Percentiles rank a stretch among this genome's conserved stretches.
These are phyloP conservation scores for Lentinula aciculospora DNA, from an alignment of 768 basidiomycete species.

Conservation along the genomic window DNA sequence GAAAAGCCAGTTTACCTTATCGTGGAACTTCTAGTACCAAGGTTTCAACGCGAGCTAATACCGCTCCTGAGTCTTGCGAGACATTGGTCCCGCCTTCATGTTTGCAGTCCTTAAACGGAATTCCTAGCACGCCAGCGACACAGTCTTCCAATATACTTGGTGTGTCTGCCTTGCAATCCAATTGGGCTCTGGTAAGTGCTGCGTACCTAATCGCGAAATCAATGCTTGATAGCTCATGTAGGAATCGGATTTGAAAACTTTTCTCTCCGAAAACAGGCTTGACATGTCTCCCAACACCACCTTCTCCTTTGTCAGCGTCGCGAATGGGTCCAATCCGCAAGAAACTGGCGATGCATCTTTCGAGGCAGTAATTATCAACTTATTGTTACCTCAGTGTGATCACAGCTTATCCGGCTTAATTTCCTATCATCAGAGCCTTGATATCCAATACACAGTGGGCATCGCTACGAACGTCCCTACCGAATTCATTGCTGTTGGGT, in stretches of 20 bases:
- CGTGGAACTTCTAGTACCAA: not conserved
- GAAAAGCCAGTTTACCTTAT: not conserved
- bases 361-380: conserved; percentile 18
- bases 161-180: conserved; percentile 11
- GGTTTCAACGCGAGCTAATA: conserved; percentile 7
- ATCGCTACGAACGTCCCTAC: conserved; percentile 20
- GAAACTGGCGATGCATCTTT: conserved; percentile 15
- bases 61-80: conserved; percentile 16
- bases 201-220: conserved; percentile 16
- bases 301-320: conserved; percentile 19
- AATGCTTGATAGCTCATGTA: no score
- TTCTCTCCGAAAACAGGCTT: conserved; percentile 17
- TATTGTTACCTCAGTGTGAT: not conserved
- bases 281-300: conserved; percentile 19
- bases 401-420: not conserved
- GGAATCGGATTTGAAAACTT: conserved; percentile 15
- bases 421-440: conserved; percentile 6
- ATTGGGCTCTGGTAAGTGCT: conserved; percentile 12
- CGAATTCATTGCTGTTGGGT: conserved; percentile 19
- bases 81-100: conserved; percentile 18
- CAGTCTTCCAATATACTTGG: conserved; percentile 4
- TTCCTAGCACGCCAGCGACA: conserved; percentile 16
- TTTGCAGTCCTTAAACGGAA: conserved; percentile 20
- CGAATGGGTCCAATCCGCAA: conserved; percentile 23
- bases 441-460: conserved; percentile 22